These are phyloP conservation scores for Rutidosis leptorrhynchoides DNA, from an alignment of 129 eudicot genomes.

Conservation along the genomic window DNA sequence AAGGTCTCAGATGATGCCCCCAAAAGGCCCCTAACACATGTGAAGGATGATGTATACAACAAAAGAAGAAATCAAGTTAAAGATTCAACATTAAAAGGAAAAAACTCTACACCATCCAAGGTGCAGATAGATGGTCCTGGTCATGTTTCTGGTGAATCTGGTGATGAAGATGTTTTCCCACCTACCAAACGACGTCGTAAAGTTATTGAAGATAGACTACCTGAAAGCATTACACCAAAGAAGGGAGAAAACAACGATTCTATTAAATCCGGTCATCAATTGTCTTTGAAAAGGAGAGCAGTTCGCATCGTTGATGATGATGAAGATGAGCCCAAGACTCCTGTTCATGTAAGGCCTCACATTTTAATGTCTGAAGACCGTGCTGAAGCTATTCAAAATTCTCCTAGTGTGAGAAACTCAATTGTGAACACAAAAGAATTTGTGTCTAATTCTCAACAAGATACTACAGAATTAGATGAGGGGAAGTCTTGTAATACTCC, in stretches of 20 bases:
- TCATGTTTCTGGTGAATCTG: conserved; percentile 26
- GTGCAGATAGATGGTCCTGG: conserved; percentile 28
- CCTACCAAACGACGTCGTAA: conserved; percentile 54
- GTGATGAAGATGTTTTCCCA: conserved; percentile 57
- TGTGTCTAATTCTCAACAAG: conserved; percentile 37
- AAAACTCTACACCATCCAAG: conserved; percentile 30
- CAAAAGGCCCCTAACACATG: conserved; percentile 34
- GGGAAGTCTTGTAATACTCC: conserved; percentile 34
- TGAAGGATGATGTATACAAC: conserved; percentile 33
- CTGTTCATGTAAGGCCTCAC: conserved; percentile 65
- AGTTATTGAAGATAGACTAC: conserved; percentile 36
- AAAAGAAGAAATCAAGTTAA: conserved; percentile 36
- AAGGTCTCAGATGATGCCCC: conserved; percentile 45
- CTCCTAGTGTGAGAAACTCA: conserved; percentile 28
- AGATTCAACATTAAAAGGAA: conserved; percentile 34
- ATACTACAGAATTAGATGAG: conserved; percentile 24
- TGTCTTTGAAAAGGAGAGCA: conserved; percentile 63
- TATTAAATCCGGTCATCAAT: conserved; percentile 38
- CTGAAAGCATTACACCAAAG: conserved; percentile 30
- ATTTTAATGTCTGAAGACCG: conserved; percentile 34
- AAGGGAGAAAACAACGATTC: conserved; percentile 36
- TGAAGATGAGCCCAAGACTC: conserved; percentile 78
- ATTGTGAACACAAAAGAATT: conserved; percentile 31
- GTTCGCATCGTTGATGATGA: conserved; percentile 70
- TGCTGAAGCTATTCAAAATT: conserved; percentile 36